These are phyloP conservation scores for Andrographis paniculata DNA, from an alignment of 305 asterid species.

Conservation along the genomic window DNA sequence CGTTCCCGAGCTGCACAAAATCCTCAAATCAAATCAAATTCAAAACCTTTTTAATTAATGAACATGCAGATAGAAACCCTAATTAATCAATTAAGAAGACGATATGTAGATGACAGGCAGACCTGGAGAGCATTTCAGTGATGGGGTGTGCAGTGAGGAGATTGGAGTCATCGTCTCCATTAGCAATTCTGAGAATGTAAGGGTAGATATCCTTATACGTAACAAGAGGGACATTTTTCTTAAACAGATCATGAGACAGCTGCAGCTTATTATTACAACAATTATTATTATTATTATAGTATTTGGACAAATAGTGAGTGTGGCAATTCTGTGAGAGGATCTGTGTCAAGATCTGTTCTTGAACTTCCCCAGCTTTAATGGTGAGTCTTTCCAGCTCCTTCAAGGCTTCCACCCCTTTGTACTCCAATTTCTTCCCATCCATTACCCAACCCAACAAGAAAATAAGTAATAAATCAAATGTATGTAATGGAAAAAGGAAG, in stretches of 20 bases:
- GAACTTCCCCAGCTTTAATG: conserved; percentile 41
- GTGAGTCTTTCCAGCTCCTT: conserved; percentile 52
- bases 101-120: too few relatives aligned
- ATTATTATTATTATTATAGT: too few relatives aligned
- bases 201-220: conserved; percentile 58
- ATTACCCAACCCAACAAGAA: too few relatives aligned
- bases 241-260: too few relatives aligned
- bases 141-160: conserved; percentile 62
- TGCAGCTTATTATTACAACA: too few relatives aligned
- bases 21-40: background rate
- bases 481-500: too few relatives aligned
- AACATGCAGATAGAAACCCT: background rate
- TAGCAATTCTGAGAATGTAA: conserved; percentile 64
- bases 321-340: conserved; percentile 44
- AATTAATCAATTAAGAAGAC: background rate
- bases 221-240: conserved; percentile 52
- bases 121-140: conserved; percentile 78
- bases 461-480: too few relatives aligned
- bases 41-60: background rate
- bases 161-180: conserved; percentile 49
- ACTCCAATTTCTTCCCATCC: conserved; percentile 71
- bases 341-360: conserved; percentile 35
- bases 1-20: conserved; percentile 61
- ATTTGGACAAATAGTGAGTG: conserved; percentile 47
- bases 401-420: conserved; percentile 57